Conservation (phyloP, 305 asterid species). For the Fraxinus dipetala region DNA sequence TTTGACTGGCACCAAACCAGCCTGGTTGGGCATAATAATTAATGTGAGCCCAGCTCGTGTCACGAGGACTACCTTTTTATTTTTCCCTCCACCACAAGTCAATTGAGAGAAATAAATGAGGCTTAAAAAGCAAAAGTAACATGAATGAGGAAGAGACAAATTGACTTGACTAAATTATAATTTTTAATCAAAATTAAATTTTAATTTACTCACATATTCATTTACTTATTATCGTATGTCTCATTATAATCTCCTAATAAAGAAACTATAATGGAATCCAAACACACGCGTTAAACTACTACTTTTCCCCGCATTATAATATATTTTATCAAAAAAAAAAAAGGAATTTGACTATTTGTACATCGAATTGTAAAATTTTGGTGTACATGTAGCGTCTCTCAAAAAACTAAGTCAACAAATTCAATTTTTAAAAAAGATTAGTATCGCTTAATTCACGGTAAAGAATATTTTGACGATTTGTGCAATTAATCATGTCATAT, state of each 20-base stretch:
- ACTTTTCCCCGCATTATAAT: no score
- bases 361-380: no score
- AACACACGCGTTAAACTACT: background rate
- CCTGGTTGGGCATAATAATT: slow-evolving; percentile 11
- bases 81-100: slow-evolving; percentile 25
- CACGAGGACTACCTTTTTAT: slow-evolving; percentile 21
- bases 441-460: background rate
- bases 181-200: no score
- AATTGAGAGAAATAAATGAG: background rate
- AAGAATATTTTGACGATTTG: background rate
- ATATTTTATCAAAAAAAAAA: no score
- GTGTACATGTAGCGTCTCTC: no score
- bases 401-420: background rate
- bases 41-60: slow-evolving; percentile 12
- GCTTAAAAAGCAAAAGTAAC: background rate
- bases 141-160: background rate
- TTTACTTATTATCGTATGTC: no score
- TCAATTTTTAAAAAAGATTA: no score
- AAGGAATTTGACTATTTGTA: no score
- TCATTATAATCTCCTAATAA: background rate
- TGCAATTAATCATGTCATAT: background rate
- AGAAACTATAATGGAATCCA: background rate
- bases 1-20: slow-evolving; percentile 24
- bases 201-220: no score
- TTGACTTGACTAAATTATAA: background rate